Evolutionary conservation across 1,284 basidiomycete genomes (phyloP).

Genomic region (Ceratobasidium sp.): DNA sequence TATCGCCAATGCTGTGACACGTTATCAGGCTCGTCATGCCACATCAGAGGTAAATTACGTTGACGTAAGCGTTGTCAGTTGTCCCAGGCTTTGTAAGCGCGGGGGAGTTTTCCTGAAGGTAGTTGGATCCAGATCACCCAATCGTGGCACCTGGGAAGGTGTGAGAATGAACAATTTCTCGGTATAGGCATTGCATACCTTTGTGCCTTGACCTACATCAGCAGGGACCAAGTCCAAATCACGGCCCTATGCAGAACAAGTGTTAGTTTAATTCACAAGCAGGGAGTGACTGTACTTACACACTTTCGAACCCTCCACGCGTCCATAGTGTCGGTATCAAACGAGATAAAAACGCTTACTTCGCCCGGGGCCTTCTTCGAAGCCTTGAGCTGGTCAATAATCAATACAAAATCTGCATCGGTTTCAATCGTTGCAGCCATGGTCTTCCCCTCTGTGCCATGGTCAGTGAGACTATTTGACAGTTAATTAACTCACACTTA

Average conservation of each 20-base stretch:
- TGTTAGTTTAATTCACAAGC: constrained; percentile 14
- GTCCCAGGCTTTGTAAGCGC: too few relatives aligned
- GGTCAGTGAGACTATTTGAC: neutral
- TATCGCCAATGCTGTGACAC: too few relatives aligned
- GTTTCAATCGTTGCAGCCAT: constrained; percentile 40
- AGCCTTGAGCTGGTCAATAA: neutral
- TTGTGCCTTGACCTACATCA: neutral
- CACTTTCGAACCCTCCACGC: constrained; percentile 36
- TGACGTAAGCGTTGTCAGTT: too few relatives aligned
- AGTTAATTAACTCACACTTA: constrained; percentile 44
- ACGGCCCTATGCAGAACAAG: neutral
- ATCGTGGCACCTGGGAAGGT: constrained; percentile 39
- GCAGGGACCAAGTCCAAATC: neutral
- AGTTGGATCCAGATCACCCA: constrained; percentile 15
- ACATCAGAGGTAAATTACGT: too few relatives aligned
- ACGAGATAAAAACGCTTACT: constrained; percentile 34
- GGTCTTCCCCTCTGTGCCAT: constrained; percentile 44
- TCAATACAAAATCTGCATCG: constrained; percentile 34
- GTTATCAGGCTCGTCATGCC: too few relatives aligned
- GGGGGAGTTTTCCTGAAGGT: too few relatives aligned
- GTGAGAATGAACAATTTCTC: constrained; percentile 38
- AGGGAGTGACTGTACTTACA: constrained; percentile 21
- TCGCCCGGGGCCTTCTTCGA: neutral
- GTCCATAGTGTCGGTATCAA: constrained; percentile 43
- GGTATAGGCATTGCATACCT: neutral